These are phyloP conservation scores for Wickerhamiella alocasiicola DNA, from an alignment of 805 yeast species.

Conservation along the genomic window DNA sequence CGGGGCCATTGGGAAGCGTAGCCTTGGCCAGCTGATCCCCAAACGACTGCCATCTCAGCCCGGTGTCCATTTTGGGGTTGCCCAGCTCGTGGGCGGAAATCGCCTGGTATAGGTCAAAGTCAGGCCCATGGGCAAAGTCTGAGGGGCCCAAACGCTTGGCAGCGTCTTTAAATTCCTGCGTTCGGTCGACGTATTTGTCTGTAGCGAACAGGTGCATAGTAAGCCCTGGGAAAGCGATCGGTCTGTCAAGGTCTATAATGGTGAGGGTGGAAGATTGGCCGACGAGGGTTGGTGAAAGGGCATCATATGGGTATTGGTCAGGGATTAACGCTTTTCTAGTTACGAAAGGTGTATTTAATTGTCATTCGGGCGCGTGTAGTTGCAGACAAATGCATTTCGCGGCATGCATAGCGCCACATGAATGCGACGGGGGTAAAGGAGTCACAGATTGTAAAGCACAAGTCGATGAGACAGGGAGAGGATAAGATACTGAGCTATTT, in stretches of 20 bases:
- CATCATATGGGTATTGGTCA: too few species aligned
- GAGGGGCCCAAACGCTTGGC: slow-evolving; percentile 33
- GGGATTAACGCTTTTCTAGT: too few species aligned
- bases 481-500: too few species aligned
- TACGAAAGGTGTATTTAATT: too few species aligned
- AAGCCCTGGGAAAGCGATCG: not conserved
- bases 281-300: too few species aligned
- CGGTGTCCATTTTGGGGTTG: slow-evolving; percentile 66
- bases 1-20: slow-evolving; percentile 26
- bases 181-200: slow-evolving; percentile 18
- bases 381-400: too few species aligned
- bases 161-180: slow-evolving; percentile 17
- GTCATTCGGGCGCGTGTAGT: too few species aligned
- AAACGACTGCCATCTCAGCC: slow-evolving; percentile 38
- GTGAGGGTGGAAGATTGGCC: not conserved
- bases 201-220: slow-evolving; percentile 2
- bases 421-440: too few species aligned
- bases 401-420: too few species aligned
- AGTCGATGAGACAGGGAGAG: too few species aligned
- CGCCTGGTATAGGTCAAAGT: slow-evolving; percentile 64
- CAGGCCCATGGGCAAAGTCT: slow-evolving; percentile 44
- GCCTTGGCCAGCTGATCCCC: slow-evolving; percentile 35
- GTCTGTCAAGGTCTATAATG: not conserved
- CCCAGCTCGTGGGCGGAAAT: slow-evolving; percentile 72
- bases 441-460: too few species aligned